Evolutionary conservation across 2,329 filamentous ascomycete species (phyloP), one percentile per base, ranked within the genome.

Genomic region (Claviceps sorghi): DNA sequence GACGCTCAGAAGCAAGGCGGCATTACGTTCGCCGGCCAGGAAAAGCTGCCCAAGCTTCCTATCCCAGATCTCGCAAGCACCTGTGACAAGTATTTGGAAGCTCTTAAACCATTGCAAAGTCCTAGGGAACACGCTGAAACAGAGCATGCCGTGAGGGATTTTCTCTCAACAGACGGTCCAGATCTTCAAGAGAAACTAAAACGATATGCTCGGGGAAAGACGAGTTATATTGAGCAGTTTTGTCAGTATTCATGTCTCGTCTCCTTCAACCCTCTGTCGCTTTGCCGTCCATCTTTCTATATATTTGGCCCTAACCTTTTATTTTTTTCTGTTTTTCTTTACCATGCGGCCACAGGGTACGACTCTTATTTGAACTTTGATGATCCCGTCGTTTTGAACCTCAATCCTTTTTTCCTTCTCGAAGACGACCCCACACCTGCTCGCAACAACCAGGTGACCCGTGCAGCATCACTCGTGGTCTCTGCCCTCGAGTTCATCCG

Each of bases 341-440:
- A 11, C 15, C 8, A 5, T 19, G 43, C n/a, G 26, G 15, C 40
- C 3, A 6, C 55, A 95, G 90, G 90, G 93, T 97, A 97, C 65
- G 93, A 98, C 67, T 97, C 93, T 32, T 98, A 97, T 64, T 76
- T 98, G 57, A 97, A 97, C 70, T 98, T 85, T 64, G 93, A 97
- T 65, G 97, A 96, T 63, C 90, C 93, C 0, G 93, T 98, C 42
- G 93, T 98, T 42, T 78, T 98, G 59, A 97, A 98, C 69, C 72
- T 98, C 58, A 98, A 98, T 63, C 93, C 93, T 0, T 98, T 98
- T 71, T 98, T 98, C 72, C 74, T 98, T 53, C 76, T 98, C 50
- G 93, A 96, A 68, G 93, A 98, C 72, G 93, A 98, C 62, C 93
- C 93, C 0, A 98, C 93, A 1, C 93, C 93, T 2, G 90, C 91